Evolutionary conservation across 2,329 filamentous ascomycete species (phyloP).

Genomic region (Cercospora nicotianae): DNA sequence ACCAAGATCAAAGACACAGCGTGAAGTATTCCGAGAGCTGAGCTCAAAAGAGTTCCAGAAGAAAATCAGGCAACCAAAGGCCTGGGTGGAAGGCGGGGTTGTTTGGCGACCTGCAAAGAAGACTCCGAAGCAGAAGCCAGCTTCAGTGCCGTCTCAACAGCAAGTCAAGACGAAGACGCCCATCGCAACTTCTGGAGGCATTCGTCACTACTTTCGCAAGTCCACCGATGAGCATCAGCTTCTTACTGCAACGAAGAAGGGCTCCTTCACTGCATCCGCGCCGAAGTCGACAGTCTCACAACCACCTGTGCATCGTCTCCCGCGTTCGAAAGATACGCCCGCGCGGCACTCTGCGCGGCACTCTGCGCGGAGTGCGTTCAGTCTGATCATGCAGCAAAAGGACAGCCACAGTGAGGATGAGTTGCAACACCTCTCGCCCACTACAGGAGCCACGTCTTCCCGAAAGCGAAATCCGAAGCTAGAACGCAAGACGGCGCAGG

Average conservation of each 20-base stretch:
- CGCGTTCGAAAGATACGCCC: neutral
- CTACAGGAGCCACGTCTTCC: neutral
- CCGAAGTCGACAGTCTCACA: neutral
- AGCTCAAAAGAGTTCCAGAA: neutral
- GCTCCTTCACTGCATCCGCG: too few species aligned
- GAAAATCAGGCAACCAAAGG: neutral
- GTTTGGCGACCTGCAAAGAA: neutral
- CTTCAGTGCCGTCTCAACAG: neutral
- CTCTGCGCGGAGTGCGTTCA: neutral
- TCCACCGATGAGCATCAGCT: too few species aligned
- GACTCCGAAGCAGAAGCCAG: neutral
- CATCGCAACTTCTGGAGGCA: neutral
- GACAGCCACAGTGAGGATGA: neutral
- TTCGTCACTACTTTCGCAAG: neutral
- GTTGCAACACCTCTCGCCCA: neutral
- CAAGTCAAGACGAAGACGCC: neutral
- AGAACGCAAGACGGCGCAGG: neutral
- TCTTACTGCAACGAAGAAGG: too few species aligned
- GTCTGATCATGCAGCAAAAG: neutral
- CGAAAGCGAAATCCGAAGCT: neutral
- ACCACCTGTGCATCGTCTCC: neutral
- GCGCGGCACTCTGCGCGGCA: neutral
- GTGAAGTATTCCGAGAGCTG: constrained; percentile 1
- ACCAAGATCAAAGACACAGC: neutral
- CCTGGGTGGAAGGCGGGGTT: neutral